Base-by-base conservation (phyloP, 352 stramenopile genomes). In the Peronospora belbahrii region DNA sequence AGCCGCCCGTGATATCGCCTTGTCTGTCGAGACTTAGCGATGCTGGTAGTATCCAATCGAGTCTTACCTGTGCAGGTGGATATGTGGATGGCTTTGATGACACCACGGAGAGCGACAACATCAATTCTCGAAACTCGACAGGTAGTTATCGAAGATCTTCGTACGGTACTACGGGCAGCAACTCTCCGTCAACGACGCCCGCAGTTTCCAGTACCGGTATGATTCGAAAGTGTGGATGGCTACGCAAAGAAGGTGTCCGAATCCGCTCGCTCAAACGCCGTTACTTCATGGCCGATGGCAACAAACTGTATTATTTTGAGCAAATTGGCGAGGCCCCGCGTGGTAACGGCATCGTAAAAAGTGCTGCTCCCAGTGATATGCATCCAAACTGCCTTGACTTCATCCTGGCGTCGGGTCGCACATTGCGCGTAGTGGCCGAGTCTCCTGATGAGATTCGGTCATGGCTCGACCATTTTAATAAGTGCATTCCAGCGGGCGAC, bases 241-340 rank as follows among this genome's bases (percentile, higher is more conserved):
- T 92, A 40, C 71, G 69, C 27, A 92, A 92, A 52, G 75, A 92
- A 70, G 81, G 81, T 25, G 64, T 78, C 6, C 51, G 65, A 32
- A 56, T 80, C 23, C 85, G 83, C 35, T 84, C 65, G 24, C 84
- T 83, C 45, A 88, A 88, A 44, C 74, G 78, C 3, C 77, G 81
- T 15, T 90, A 85, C 54, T 86, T 92, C 42, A 67, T 88, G 35
- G 66, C 72, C 2, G 65, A 84, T 24, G 70, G 57, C n/a, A 63
- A 61, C 15, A 56, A 65, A 25, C 42, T 86, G 14, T 68, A 74
- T 15, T 86, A 84, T 61, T 81, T 69, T 22, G 74, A 84, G 48
- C 62, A 82, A 40, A 65, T 83, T 33, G 55, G 72, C 8, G 74
- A 79, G 18, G 42, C 47, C 4, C 59, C 70, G n/a, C 73, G 74